These are phyloP conservation scores for Zygotorulaspora danielsina DNA, from an alignment of 805 yeast genomes.

Conservation along the genomic window DNA sequence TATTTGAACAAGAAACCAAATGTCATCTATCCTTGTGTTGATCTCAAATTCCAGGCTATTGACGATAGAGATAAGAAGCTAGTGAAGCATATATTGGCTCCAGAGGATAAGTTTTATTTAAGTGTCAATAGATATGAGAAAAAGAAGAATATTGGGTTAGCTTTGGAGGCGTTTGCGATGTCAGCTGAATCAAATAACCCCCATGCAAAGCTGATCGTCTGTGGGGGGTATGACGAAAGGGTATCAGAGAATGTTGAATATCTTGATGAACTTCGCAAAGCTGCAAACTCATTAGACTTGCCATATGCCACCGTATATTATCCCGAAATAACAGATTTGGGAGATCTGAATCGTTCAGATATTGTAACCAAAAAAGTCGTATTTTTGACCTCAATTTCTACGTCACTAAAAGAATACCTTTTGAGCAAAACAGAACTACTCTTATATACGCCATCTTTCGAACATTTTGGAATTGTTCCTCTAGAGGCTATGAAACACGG, in stretches of 20 bases:
- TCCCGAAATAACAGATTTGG: slow-evolving; percentile 24
- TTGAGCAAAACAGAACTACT: slow-evolving; percentile 55
- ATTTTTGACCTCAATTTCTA: slow-evolving; percentile 77
- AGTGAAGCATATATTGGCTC: slow-evolving; percentile 15
- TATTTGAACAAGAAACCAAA: slow-evolving; percentile 30
- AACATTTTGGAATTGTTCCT: slow-evolving; percentile 98
- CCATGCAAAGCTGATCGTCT: slow-evolving; percentile 55
- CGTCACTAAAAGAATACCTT: slow-evolving; percentile 58
- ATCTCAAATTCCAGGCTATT: slow-evolving; percentile 34
- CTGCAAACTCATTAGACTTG: slow-evolving; percentile 46
- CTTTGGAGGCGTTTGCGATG: slow-evolving; percentile 60
- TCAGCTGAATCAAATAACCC: slow-evolving; percentile 30
- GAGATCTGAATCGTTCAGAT: slow-evolving; percentile 15
- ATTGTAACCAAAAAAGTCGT: slow-evolving; percentile 47
- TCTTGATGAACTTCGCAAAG: slow-evolving; percentile 51
- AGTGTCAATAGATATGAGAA: slow-evolving; percentile 87
- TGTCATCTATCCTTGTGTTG: slow-evolving; percentile 62
- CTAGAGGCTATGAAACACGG: slow-evolving; percentile 86
- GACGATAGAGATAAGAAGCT: slow-evolving; percentile 17
- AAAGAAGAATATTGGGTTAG: slow-evolving; percentile 77
- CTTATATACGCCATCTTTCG: slow-evolving; percentile 84
- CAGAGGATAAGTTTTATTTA: slow-evolving; percentile 43
- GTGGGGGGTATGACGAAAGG: slow-evolving; percentile 87
- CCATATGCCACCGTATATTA: slow-evolving; percentile 42
- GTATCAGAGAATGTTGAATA: slow-evolving; percentile 73